These are phyloP conservation scores for Thelonectria blattea DNA, from an alignment of 2,329 filamentous ascomycete species.

Conservation along the genomic window DNA sequence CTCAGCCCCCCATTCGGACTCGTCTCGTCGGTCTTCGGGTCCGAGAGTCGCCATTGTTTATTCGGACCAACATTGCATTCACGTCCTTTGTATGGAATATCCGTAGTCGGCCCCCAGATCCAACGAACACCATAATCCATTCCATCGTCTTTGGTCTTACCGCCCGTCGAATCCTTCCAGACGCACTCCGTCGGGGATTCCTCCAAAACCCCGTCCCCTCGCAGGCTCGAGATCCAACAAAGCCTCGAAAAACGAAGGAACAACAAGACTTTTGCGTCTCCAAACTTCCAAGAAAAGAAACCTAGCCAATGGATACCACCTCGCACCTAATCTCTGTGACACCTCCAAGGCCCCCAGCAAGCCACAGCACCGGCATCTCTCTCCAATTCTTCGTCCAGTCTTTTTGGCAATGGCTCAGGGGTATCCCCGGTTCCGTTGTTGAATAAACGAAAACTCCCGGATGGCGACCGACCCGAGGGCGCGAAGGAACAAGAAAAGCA, in stretches of 20 bases:
- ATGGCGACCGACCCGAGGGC: background rate
- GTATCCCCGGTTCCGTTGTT: background rate
- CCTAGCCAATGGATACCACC: background rate
- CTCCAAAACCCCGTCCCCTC: background rate
- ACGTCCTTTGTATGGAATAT: too few species aligned
- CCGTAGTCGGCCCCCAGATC: background rate
- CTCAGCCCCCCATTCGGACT: slow-evolving; percentile 1
- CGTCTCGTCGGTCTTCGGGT: background rate
- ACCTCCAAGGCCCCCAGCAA: background rate
- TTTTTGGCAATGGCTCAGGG: background rate
- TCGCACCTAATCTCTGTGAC: background rate
- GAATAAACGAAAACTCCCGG: slow-evolving; percentile 2
- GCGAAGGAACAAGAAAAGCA: background rate
- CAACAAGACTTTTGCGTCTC: background rate
- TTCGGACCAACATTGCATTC: background rate
- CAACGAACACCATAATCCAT: background rate
- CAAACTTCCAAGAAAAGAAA: slow-evolving; percentile 16
- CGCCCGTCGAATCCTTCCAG: background rate
- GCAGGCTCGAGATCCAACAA: background rate
- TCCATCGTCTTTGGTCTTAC: background rate
- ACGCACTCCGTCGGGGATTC: background rate
- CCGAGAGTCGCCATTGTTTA: background rate
- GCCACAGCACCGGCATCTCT: slow-evolving; percentile 6
- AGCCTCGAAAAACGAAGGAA: background rate
- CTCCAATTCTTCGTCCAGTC: background rate